Conservation (phyloP, 2,329 filamentous ascomycete species). For the Alternaria angustiovoidea region DNA sequence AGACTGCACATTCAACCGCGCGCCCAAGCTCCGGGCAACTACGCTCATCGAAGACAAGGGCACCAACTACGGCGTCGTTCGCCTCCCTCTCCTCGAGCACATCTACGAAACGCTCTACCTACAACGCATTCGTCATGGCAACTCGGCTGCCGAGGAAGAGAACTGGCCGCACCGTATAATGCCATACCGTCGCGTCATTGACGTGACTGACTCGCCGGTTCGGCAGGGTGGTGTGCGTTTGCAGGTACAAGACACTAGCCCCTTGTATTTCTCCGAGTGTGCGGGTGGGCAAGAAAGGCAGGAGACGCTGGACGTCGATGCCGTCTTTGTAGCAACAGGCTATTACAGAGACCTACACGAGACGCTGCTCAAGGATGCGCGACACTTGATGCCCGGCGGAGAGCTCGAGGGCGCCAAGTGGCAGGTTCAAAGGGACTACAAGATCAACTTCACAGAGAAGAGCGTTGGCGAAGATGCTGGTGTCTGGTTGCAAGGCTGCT, state of each 20-base stretch:
- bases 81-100: constrained; percentile 86
- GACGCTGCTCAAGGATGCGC: constrained; percentile 72
- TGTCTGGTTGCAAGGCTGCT: constrained; percentile 93
- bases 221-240: constrained; percentile 43
- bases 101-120: constrained; percentile 89
- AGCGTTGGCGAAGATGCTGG: constrained; percentile 77
- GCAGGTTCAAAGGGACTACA: constrained; percentile 79
- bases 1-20: constrained; percentile 75
- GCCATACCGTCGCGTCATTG: constrained; percentile 70
- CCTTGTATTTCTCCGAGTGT: constrained; percentile 41
- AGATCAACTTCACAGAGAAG: constrained; percentile 72
- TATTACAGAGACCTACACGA: constrained; percentile 83
- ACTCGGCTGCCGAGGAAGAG: constrained; percentile 65
- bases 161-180: constrained; percentile 86
- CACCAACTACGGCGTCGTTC: constrained; percentile 95
- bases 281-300: constrained; percentile 53
- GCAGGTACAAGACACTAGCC: constrained; percentile 63
- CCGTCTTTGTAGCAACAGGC: constrained; percentile 86
- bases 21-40: constrained; percentile 67
- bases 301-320: constrained; percentile 77
- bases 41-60: constrained; percentile 74
- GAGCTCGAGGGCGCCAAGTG: constrained; percentile 60
- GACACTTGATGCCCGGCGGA: constrained; percentile 68
- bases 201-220: constrained; percentile 61
- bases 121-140: constrained; percentile 73